phyloP scores from a whole-genome alignment of 2,329 filamentous ascomycete species.

The Cladosporium sp. region DNA sequence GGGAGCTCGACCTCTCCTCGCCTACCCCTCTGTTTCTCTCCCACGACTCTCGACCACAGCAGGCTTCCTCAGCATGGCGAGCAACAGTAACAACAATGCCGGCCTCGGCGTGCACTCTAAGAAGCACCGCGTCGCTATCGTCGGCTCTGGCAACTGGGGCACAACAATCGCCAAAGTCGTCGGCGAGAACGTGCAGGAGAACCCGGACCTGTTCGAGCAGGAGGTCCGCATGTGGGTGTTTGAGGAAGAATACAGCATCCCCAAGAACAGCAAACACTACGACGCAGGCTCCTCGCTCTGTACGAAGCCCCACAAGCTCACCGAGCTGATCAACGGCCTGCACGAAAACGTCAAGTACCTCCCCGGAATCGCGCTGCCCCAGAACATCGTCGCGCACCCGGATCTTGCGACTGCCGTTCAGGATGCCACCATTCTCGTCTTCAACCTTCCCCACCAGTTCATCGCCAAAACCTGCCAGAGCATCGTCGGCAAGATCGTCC shows the following conservation, averaged over 20 bases:
- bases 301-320: slow-evolving; percentile 75
- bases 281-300: slow-evolving; percentile 51
- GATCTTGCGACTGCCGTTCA: slow-evolving; percentile 73
- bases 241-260: slow-evolving; percentile 78
- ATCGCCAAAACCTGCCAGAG: slow-evolving; percentile 80
- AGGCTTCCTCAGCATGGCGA: slow-evolving; percentile 4
- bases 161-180: slow-evolving; percentile 97
- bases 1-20: background rate
- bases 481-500: slow-evolving; percentile 80
- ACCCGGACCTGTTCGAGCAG: slow-evolving; percentile 76
- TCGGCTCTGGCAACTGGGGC: slow-evolving; percentile 97
- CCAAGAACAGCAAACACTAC: slow-evolving; percentile 68
- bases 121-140: slow-evolving; percentile 87
- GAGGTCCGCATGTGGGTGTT: slow-evolving; percentile 99
- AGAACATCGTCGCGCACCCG: slow-evolving; percentile 79
- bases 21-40: background rate
- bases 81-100: slow-evolving; percentile 2
- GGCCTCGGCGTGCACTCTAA: slow-evolving; percentile 41
- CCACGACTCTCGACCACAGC: background rate
- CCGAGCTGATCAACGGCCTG: slow-evolving; percentile 77
- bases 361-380: slow-evolving; percentile 73
- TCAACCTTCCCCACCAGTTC: slow-evolving; percentile 96
- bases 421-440: slow-evolving; percentile 81
- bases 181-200: slow-evolving; percentile 77
- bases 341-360: slow-evolving; percentile 99